A percentile compares a stretch with the other conserved stretches of the same genome.
phyloP scores from a whole-genome alignment of 2,329 filamentous ascomycete species.

The Parastagonospora nodorum region DNA sequence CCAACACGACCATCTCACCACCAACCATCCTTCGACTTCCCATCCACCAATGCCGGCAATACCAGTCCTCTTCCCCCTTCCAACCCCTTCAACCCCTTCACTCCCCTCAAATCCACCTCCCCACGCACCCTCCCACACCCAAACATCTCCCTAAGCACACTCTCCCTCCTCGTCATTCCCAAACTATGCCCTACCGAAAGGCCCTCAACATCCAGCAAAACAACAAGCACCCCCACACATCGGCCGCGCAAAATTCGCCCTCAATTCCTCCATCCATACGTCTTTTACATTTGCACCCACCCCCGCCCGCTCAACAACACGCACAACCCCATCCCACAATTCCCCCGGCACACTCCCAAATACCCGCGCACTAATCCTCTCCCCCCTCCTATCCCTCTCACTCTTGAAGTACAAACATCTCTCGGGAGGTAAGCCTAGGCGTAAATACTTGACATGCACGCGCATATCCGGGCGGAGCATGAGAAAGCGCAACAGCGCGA shows the following conservation, averaged over 20 bases:
- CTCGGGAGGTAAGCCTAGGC: slow-evolving; percentile 1
- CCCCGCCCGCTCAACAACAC: background rate
- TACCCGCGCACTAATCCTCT: background rate
- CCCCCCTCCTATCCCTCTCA: no score
- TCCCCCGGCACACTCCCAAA: background rate
- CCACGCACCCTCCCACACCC: no score
- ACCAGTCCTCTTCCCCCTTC: no score
- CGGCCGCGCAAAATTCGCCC: background rate
- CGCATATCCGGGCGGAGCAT: background rate
- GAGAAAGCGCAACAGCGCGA: slow-evolving; percentile 2
- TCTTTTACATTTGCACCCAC: background rate
- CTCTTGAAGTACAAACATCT: no score
- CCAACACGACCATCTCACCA: no score
- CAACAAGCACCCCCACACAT: slow-evolving; percentile 3
- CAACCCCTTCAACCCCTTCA: no score
- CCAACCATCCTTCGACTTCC: no score
- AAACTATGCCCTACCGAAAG: no score
- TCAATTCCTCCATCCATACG: background rate
- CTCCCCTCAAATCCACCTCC: no score
- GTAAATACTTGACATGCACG: background rate
- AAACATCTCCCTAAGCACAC: no score
- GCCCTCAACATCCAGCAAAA: background rate
- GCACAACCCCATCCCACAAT: background rate
- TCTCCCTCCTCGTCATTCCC: no score
- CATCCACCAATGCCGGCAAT: no score